Base-by-base conservation (phyloP, 2,329 filamentous ascomycete genomes). In the Hypoxylon sp. region DNA sequence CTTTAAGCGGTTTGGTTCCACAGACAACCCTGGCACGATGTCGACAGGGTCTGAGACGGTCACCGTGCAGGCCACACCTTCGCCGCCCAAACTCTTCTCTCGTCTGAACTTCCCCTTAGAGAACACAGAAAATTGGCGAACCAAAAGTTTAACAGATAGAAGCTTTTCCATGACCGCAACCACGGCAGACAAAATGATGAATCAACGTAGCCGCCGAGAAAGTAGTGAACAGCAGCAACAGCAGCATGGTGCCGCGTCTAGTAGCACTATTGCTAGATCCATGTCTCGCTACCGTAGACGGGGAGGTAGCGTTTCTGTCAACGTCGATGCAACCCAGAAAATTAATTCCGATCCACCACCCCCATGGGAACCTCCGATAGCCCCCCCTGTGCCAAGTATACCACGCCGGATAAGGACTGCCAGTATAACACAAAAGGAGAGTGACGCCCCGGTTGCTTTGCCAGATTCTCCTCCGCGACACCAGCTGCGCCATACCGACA, bases 231-330 rank as follows among this genome's bases (percentile, higher is more conserved):
- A 63, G 13, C 62, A 72, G 53, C 72, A 67, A 26, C 57, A 70
- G 53, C 72, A 67, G 31, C 57, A 70, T 52, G 68, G 52, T 31
- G 48, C 70, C 50, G 37, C 67, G 64, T 65, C 72, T n/a, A 69
- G 67, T 29, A 78, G 73, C 66, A 73, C 74, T 70, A 74, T 78
- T 68, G 71, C 76, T 66, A 73, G 77, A 62, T 78, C 77, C 61
- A 78, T 78, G 77, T 79, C 77, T 73, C 76, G 77, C 69, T 79
- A 79, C 71, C 77, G 77, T 46, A 74, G 76, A 39, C 74, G 74
- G 39, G 65, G 73, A 37, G 63, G 73, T 70, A 76, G 72, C 66
- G 71, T 74, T 70, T 63, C 74, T 59, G 72, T 66, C 42, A 69
- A 71, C 70, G 71, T 67, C 70, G 69, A 75, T 74, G 69, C 70